Percentiles rank a stretch among this genome's conserved stretches.
phyloP scores from a whole-genome alignment of 2,329 filamentous ascomycete genomes.

The Phoma sp. region DNA sequence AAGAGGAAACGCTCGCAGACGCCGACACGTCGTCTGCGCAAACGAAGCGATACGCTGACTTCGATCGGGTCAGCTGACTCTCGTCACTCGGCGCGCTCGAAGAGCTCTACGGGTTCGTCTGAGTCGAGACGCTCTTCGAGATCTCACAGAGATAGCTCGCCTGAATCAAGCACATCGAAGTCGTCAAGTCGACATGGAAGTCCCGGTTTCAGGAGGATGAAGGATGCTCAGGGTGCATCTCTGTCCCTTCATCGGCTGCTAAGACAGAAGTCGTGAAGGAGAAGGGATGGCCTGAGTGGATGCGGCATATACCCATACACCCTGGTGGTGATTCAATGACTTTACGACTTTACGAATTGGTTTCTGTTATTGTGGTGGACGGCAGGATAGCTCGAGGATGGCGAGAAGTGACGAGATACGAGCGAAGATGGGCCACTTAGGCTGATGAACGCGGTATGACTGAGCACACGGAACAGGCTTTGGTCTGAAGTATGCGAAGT shows the following conservation, averaged over 20 bases:
- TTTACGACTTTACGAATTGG: constrained; percentile 10
- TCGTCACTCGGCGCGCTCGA: constrained; percentile 10
- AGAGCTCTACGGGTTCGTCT: constrained; percentile 2
- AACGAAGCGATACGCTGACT: constrained; percentile 31
- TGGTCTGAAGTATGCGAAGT: neutral
- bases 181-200: constrained; percentile 11
- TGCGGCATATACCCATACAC: neutral
- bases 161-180: constrained; percentile 13
- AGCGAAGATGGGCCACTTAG: no score
- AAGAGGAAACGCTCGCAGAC: constrained; percentile 13
- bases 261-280: constrained; percentile 12
- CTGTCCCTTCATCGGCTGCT: constrained; percentile 12
- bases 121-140: constrained; percentile 11
- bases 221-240: constrained; percentile 12
- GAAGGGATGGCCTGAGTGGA: neutral
- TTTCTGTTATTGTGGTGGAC: neutral
- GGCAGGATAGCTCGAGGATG: no score
- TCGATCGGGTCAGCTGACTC: constrained; percentile 22
- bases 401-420: neutral
- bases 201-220: constrained; percentile 5
- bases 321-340: constrained; percentile 4
- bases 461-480: no score
- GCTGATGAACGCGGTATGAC: no score
- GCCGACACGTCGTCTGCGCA: constrained; percentile 21
- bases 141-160: constrained; percentile 13